Conservation (phyloP, 1,284 basidiomycete genomes). For the Hymenochaete sp. region DNA sequence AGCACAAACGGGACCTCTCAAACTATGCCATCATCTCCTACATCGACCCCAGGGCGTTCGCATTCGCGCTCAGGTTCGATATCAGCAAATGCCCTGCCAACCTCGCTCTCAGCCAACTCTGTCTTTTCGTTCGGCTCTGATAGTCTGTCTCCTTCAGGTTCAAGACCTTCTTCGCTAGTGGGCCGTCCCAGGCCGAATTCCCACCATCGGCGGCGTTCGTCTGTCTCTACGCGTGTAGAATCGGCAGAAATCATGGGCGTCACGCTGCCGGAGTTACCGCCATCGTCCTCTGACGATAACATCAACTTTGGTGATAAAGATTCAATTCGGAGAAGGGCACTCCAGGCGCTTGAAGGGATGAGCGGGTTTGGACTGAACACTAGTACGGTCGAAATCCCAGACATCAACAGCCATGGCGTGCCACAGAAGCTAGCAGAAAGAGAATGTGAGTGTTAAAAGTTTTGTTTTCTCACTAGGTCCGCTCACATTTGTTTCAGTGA, state of each 20-base stretch:
- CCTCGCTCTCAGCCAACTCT: conserved; percentile 33
- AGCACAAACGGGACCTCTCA: conserved; percentile 24
- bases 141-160: conserved; percentile 28
- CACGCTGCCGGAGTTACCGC: conserved; percentile 50
- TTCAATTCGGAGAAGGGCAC: conserved; percentile 65
- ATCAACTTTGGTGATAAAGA: conserved; percentile 65
- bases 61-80: conserved; percentile 59
- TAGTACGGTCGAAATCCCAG: conserved; percentile 72
- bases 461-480: background rate
- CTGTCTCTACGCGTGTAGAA: conserved; percentile 76
- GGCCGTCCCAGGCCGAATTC: conserved; percentile 53
- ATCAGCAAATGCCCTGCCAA: conserved; percentile 29
- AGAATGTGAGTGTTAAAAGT: conserved; percentile 30
- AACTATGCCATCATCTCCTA: conserved; percentile 23
- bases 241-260: conserved; percentile 80
- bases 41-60: conserved; percentile 48
- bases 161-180: conserved; percentile 25
- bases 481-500: conserved; percentile 2
- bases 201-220: conserved; percentile 71
- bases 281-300: conserved; percentile 50
- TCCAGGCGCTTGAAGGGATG: conserved; percentile 74
- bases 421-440: conserved; percentile 52
- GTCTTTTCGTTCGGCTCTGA: conserved; percentile 23
- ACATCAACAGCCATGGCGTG: conserved; percentile 49
- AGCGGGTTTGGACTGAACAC: conserved; percentile 46